Base-by-base conservation (phyloP, 163 green algal species). In the Scenedesmus sp. region DNA sequence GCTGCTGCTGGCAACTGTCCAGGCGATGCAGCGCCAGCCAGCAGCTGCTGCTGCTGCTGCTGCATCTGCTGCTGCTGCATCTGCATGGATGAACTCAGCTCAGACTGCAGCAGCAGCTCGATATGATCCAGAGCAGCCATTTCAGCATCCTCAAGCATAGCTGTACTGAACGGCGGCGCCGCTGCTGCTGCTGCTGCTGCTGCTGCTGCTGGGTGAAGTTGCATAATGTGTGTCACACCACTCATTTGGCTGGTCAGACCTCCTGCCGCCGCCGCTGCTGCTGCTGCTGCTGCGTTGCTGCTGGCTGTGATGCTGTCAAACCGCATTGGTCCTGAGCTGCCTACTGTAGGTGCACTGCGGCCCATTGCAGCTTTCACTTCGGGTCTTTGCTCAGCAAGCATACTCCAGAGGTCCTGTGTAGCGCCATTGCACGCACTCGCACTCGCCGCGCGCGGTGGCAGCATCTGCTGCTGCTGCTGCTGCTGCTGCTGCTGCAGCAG, bases 401-500 rank as follows among this genome's bases (percentile, higher is more conserved):
- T 79, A 52, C 70, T 79, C 70, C 70, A 79, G 12, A 79, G 46
- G 70, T 79, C 70, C 2, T 79, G 23, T 52, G 70, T 16, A 13
- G 5, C 70, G 20, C 20, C 70, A 7, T 76, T 4, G 4, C 26
- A 34, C 46, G 20, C 70, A 16, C 4, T 5, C 2, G 70, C 3
- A 15, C 34, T 46, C 34, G 4, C 70, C 15, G 70, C 23, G 5
- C 70, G 23, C 4, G 20, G 70, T 2, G 70, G 70, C 70, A 52
- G 70, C 18, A 79, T 52, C 70, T 52, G 23, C 34, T 46, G 34
- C 70, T 79, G 70, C 70, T 64, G 59, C 59, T 79, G 70, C 20
- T 79, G 70, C 70, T 79, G 70, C 70, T 79, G 70, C 70, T 79
- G 70, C 70, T 79, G 70, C 70, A 52, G 70, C 70, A 79, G 70